These are phyloP conservation scores for Tolypocladium inflatum DNA, from an alignment of 2,329 filamentous ascomycete species.

Conservation along the genomic window DNA sequence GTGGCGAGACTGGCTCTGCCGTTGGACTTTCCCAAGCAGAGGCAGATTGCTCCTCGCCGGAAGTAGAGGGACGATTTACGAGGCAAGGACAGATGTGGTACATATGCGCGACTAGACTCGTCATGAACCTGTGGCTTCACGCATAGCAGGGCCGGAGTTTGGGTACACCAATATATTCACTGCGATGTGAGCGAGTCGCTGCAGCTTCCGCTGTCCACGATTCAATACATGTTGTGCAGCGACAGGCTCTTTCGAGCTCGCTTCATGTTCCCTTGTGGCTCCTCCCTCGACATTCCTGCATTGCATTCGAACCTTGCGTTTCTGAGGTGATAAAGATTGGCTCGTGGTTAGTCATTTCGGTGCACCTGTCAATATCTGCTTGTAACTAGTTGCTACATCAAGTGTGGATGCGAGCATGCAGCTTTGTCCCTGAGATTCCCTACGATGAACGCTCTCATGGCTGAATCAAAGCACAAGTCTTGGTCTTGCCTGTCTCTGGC, in stretches of 20 bases:
- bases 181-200: neutral
- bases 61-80: neutral
- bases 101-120: neutral
- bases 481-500: too few relatives aligned
- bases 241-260: neutral
- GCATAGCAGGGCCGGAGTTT: neutral
- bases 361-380: too few relatives aligned
- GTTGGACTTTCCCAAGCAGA: conserved; percentile 67
- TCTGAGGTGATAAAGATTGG: too few relatives aligned
- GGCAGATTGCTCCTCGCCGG: conserved; percentile 23
- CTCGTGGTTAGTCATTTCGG: too few relatives aligned
- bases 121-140: neutral
- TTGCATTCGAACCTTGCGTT: neutral
- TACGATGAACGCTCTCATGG: too few relatives aligned
- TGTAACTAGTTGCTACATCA: too few relatives aligned
- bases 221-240: neutral
- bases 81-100: neutral
- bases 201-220: neutral
- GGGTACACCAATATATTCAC: neutral
- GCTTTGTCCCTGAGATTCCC: too few relatives aligned
- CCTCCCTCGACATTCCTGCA: neutral
- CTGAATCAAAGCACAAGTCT: too few relatives aligned
- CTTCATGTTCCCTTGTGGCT: neutral
- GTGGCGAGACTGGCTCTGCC: conserved; percentile 69
- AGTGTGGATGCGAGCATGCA: too few relatives aligned